Base-by-base conservation (phyloP, 345 rosid species). In the Sisymbrium altissimum region DNA sequence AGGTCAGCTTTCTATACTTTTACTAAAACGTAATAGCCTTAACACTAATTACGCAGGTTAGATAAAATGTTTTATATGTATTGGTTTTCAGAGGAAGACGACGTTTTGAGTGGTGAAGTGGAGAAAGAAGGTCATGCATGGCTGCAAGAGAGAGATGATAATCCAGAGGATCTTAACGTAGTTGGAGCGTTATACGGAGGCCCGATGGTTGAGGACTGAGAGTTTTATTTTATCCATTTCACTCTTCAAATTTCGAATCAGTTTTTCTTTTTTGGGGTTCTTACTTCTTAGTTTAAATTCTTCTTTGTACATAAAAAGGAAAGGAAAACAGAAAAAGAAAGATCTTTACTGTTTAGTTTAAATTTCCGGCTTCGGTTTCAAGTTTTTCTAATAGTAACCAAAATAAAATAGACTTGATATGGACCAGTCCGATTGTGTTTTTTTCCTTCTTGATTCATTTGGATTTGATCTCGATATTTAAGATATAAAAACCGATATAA, bases 121-220 rank as follows among this genome's bases (percentile, higher is more conserved):
- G 89, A 86, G 63, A 78, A 44, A 62, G 81, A 82, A 72, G 69
- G 80, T 9, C 53, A 80, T 74, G 94, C 91, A 10, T 92, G 97
- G 98, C 91, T 95, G 29, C 81, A 82, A 62, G 92, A 92, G 77
- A 84, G 84, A 76, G 85, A 78, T 75, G 83, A 79, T 55, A 77
- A 66, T 3, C 96, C 91, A 2, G 84, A 78, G 23, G 97, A 86
- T 17, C 81, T 84, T 44, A 41, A 55, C 12, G 84, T 89, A n/a
- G 81, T 75, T 17, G 84, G 85, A 62, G 83, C 83, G 2, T 0
- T 13, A 46, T 92, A 95, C 78, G 41, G 44, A 32, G 96, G 92
- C 29, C 96, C 96, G 2, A 58, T 13, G 54, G 82, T 89, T 15
- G 80, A 77, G 44, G 76, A 57, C 25, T 77, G 62, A 77, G 45